A percentile compares a stretch with the other conserved stretches of the same genome.
Evolutionary conservation across 257 asterid species (phyloP).

Genomic region (Nicotiana obtusifolia): DNA sequence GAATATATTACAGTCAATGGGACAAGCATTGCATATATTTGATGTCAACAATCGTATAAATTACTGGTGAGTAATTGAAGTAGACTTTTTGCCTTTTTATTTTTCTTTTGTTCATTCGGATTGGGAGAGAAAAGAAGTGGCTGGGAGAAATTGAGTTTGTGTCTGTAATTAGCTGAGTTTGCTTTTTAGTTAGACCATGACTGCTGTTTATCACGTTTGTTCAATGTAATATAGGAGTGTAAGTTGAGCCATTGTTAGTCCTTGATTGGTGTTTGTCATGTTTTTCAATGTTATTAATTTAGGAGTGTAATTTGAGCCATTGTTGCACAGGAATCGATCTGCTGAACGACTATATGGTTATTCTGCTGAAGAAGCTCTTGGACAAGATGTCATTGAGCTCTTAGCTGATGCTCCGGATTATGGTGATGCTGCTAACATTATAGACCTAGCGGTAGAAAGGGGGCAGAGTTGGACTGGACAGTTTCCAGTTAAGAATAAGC

Average conservation of each 20-base stretch:
- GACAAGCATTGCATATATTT: conserved; percentile 68
- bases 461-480: conserved; percentile 85
- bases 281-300: background rate
- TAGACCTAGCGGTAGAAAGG: conserved; percentile 31
- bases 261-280: background rate
- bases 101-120: background rate
- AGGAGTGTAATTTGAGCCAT: conserved; percentile 4
- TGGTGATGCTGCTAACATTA: conserved; percentile 39
- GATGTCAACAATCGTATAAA: conserved; percentile 53
- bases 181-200: background rate
- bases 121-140: background rate
- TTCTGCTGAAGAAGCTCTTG: conserved; percentile 67
- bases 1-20: conserved; percentile 90
- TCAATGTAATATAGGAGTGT: no score
- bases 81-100: background rate
- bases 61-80: conserved; percentile 66
- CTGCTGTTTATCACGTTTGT: background rate
- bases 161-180: background rate
- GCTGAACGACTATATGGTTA: conserved; percentile 77
- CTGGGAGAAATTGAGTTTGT: background rate
- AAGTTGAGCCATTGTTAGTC: background rate
- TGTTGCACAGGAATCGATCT: conserved; percentile 61
- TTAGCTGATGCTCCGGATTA: conserved; percentile 40
- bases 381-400: conserved; percentile 45
- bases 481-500: conserved; percentile 63